phyloP scores from a whole-genome alignment of 78 protist species.

The Guillardia theta region DNA sequence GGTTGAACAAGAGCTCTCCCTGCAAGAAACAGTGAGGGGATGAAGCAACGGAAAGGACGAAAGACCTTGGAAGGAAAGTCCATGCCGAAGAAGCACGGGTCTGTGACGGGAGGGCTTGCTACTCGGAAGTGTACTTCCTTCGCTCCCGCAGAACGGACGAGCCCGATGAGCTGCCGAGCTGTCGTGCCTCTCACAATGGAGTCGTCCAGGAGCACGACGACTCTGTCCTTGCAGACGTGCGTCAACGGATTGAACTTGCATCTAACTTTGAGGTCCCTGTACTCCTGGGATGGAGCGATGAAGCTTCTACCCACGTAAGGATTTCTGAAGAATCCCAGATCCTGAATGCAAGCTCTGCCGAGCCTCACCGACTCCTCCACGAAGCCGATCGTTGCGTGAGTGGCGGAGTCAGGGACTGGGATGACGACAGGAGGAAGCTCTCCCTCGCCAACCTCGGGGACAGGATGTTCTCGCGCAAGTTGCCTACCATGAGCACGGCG shows the following conservation, averaged over 20 bases:
- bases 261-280: background rate
- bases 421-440: background rate
- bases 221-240: background rate
- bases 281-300: background rate
- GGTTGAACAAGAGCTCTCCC: constrained; percentile 1
- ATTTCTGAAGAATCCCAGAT: background rate
- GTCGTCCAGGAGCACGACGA: constrained; percentile 23
- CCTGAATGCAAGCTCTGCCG: background rate
- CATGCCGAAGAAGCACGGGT: constrained; percentile 29
- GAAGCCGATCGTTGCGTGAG: background rate
- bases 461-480: background rate
- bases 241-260: constrained; percentile 27
- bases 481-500: background rate
- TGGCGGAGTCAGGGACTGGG: constrained; percentile 5
- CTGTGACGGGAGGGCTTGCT: background rate
- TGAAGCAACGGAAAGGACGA: no score
- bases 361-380: background rate
- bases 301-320: background rate
- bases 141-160: background rate
- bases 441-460: background rate
- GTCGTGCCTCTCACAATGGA: constrained; percentile 23
- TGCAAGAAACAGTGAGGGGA: no score
- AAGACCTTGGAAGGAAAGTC: background rate
- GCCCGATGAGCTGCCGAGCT: background rate
- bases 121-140: constrained; percentile 1